phyloP scores from a whole-genome alignment of 768 basidiomycete species.

The Gloeophyllum trabeum region DNA sequence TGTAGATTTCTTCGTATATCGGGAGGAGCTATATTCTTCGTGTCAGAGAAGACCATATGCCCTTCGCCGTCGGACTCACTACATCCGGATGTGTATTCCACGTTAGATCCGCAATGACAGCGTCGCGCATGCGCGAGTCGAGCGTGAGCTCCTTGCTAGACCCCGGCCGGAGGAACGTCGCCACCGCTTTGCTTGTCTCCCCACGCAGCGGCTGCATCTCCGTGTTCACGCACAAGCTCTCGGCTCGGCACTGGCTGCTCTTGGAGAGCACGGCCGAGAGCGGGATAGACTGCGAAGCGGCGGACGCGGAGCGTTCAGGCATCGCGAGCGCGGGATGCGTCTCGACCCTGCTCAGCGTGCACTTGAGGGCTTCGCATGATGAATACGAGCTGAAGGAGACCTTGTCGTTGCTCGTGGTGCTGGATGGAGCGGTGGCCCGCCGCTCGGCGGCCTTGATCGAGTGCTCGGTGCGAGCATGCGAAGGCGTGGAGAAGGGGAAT shows the following conservation, averaged over 20 bases:
- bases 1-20: constrained; percentile 22
- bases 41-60: not conserved
- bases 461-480: constrained; percentile 4
- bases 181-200: constrained; percentile 13
- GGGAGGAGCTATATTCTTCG: constrained; percentile 28
- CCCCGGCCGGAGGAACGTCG: constrained; percentile 14
- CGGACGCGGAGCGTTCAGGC: not conserved
- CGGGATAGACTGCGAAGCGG: not conserved
- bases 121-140: constrained; percentile 15
- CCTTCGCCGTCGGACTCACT: constrained; percentile 10
- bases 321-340: not conserved
- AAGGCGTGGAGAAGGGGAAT: constrained; percentile 7
- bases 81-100: constrained; percentile 24
- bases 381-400: not conserved
- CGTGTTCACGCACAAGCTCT: not conserved
- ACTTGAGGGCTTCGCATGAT: not conserved
- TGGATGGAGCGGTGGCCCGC: not conserved
- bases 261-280: not conserved
- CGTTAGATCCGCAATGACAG: constrained; percentile 16
- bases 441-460: constrained; percentile 1
- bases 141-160: constrained; percentile 12
- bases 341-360: not conserved
- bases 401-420: not conserved
- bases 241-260: not conserved
- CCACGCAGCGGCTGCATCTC: constrained; percentile 12